phyloP scores from a whole-genome alignment of 2,329 filamentous ascomycete species.

The Coniochaeta sp. region DNA sequence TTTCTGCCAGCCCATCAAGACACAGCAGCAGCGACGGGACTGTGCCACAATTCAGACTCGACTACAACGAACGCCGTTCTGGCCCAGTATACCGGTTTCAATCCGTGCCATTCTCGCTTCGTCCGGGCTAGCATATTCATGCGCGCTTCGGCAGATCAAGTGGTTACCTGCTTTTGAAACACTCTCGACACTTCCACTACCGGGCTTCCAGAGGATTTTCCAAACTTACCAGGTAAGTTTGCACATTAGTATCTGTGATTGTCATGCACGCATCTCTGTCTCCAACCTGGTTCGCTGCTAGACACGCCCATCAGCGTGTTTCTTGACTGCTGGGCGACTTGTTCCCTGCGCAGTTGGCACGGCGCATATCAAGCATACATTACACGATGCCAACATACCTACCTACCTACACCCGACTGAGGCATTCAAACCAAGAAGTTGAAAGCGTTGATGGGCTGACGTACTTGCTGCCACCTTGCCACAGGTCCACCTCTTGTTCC shows the following conservation, averaged over 20 bases:
- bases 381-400: background rate
- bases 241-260: background rate
- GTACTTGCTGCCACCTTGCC: background rate
- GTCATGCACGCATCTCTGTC: background rate
- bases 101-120: background rate
- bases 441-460: background rate
- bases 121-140: slow-evolving; percentile 18
- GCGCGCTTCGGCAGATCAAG: slow-evolving; percentile 5
- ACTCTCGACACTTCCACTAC: slow-evolving; percentile 8
- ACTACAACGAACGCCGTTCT: background rate
- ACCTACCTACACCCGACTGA: background rate
- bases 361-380: background rate
- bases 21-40: background rate
- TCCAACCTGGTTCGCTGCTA: background rate
- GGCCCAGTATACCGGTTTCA: background rate
- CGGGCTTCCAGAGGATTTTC: background rate
- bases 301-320: background rate
- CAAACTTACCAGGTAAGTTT: background rate
- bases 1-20: background rate
- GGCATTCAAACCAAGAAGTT: background rate
- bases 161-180: slow-evolving; percentile 11
- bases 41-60: background rate
- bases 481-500: background rate
- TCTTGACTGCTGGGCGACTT: background rate
- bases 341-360: background rate